Percentiles rank a stretch among this genome's conserved stretches.
phyloP scores from a whole-genome alignment of 129 eudicot genomes.

The Mikania micrantha region DNA sequence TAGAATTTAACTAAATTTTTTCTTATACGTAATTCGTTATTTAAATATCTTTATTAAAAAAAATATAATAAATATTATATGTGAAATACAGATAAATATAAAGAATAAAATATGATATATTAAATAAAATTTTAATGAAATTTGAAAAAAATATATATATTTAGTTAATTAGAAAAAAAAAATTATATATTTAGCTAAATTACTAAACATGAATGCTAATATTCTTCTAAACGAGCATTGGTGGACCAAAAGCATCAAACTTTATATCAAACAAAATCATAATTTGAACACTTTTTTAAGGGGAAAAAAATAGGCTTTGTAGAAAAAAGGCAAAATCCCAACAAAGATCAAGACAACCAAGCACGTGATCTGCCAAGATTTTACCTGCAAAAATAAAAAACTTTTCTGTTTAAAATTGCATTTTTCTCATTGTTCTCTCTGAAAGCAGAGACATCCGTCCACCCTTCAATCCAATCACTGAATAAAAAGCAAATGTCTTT shows the following conservation, averaged over 20 bases:
- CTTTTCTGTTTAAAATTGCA: slow-evolving; percentile 26
- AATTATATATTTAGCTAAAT: too few species aligned
- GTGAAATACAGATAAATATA: too few species aligned
- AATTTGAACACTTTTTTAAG: not conserved
- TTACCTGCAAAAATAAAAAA: slow-evolving; percentile 42
- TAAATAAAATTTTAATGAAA: too few species aligned
- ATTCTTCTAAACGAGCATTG: not conserved
- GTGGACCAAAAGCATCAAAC: slow-evolving; percentile 4
- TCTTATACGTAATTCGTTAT: too few species aligned
- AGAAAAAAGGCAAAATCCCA: slow-evolving; percentile 36
- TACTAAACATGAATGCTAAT: too few species aligned
- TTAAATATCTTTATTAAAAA: too few species aligned
- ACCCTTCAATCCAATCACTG: slow-evolving; percentile 72
- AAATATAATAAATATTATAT: too few species aligned
- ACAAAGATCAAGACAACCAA: slow-evolving; percentile 64
- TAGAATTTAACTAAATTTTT: too few species aligned
- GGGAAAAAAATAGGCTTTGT: not conserved
- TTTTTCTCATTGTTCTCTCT: slow-evolving; percentile 25
- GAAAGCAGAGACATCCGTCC: slow-evolving; percentile 28
- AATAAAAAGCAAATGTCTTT: slow-evolving; percentile 36
- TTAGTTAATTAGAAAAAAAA: too few species aligned
- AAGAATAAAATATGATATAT: too few species aligned
- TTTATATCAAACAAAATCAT: slow-evolving; percentile 23
- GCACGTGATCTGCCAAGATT: slow-evolving; percentile 91
- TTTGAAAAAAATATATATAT: too few species aligned